phyloP scores from a whole-genome alignment of 225 moss, liverwort and hornwort genomes.

The Thuidium tamariscinum region DNA sequence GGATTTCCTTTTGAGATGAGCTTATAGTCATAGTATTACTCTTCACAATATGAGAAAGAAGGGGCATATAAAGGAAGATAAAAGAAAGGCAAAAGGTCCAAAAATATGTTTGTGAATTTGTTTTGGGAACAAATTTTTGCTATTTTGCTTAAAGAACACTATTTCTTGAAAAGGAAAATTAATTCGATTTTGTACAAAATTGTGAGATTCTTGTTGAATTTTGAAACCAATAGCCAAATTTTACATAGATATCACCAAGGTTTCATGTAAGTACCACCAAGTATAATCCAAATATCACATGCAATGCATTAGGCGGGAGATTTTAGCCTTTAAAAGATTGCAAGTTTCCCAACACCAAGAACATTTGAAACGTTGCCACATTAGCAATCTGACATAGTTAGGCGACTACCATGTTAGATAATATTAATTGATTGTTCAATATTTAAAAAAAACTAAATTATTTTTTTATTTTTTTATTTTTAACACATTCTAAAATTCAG shows the following conservation, averaged over 20 bases:
- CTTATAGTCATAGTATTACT: background rate
- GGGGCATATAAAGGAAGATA: fast-evolving
- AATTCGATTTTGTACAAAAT: background rate
- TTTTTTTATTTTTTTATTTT: no score
- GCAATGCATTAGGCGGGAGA: no score
- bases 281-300: background rate
- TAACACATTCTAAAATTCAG: no score
- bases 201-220: fast-evolving
- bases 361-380: no score
- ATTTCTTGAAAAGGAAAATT: background rate
- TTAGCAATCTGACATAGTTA: no score
- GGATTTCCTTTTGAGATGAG: fast-evolving
- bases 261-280: background rate
- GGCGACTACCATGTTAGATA: no score
- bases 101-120: fast-evolving
- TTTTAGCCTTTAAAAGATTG: no score
- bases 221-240: background rate
- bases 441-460: no score
- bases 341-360: no score
- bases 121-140: background rate
- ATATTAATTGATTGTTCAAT: no score
- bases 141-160: background rate
- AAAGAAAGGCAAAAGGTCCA: background rate
- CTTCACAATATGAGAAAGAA: background rate
- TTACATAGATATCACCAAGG: background rate